These are phyloP conservation scores for Cadophora sp. DNA, from an alignment of 2,329 filamentous ascomycete species.

Conservation along the genomic window DNA sequence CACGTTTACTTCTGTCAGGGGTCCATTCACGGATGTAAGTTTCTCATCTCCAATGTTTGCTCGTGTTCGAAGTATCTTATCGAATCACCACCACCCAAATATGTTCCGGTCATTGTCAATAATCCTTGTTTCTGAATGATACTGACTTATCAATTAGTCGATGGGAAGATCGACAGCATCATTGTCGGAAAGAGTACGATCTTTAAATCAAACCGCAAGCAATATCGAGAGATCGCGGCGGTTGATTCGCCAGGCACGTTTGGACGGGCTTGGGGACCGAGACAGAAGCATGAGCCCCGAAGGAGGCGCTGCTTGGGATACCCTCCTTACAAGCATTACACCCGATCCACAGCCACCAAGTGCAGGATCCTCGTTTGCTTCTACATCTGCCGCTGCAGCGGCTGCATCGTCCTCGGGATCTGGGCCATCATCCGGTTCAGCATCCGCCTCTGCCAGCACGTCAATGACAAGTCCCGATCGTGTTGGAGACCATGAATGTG, in stretches of 20 bases:
- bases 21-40: constrained; percentile 20
- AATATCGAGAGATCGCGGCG: constrained; percentile 30
- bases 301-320: constrained; percentile 75
- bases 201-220: constrained; percentile 31
- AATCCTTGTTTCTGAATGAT: not conserved
- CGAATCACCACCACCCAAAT: not conserved
- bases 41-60: not conserved
- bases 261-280: constrained; percentile 84
- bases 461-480: constrained; percentile 40
- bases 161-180: constrained; percentile 16
- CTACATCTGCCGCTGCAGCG: constrained; percentile 39
- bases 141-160: constrained; percentile 13
- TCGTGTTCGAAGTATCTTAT: not conserved
- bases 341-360: constrained; percentile 84
- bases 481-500: constrained; percentile 39
- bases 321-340: constrained; percentile 78
- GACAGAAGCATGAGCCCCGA: constrained; percentile 80
- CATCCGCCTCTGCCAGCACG: constrained; percentile 36
- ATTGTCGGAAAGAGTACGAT: constrained; percentile 29
- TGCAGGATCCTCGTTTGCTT: constrained; percentile 76
- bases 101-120: not conserved
- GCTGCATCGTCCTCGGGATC: constrained; percentile 38
- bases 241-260: constrained; percentile 32
- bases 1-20: constrained; percentile 14
- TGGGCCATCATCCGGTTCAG: constrained; percentile 36